A percentile compares a stretch with the other conserved stretches of the same genome.
These are phyloP conservation scores for Metschnikowia continentalis DNA, from an alignment of 805 yeast species.

Conservation along the genomic window DNA sequence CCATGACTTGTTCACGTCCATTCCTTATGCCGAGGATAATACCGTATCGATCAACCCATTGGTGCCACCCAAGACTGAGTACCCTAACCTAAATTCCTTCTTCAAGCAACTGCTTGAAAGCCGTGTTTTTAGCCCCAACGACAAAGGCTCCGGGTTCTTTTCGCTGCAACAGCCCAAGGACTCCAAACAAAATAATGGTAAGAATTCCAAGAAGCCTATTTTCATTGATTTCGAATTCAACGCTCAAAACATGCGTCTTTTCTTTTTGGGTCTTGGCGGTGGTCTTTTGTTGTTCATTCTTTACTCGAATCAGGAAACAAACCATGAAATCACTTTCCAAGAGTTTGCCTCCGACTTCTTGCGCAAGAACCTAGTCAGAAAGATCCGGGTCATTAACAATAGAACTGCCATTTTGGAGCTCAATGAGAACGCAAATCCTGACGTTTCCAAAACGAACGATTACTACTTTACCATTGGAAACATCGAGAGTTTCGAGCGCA, in stretches of 20 bases:
- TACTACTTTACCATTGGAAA: conserved; percentile 79
- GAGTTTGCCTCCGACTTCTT: conserved; percentile 76
- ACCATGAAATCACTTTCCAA: conserved; percentile 77
- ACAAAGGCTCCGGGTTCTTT: background rate
- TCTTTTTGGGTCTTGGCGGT: conserved; percentile 30
- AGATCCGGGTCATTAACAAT: conserved; percentile 72
- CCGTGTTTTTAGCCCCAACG: background rate
- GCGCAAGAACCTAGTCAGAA: conserved; percentile 72
- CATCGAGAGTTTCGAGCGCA: conserved; percentile 80
- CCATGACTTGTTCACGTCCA: conserved; percentile 24
- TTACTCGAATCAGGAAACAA: conserved; percentile 18
- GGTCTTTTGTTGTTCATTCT: conserved; percentile 26
- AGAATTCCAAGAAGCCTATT: conserved; percentile 4
- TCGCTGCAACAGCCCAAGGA: conserved; percentile 2
- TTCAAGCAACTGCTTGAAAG: background rate
- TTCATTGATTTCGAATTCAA: conserved; percentile 22
- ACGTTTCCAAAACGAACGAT: conserved; percentile 24
- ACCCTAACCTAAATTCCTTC: conserved; percentile 1
- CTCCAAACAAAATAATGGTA: conserved; percentile 7
- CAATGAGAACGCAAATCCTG: conserved; percentile 34
- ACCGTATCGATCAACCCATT: conserved; percentile 1
- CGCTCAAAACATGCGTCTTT: conserved; percentile 22
- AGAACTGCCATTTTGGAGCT: conserved; percentile 68
- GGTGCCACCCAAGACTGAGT: background rate
- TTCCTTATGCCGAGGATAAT: conserved; percentile 19